phyloP scores from a whole-genome alignment of 2,329 filamentous ascomycete genomes.

The Sclerotinia subarctica region DNA sequence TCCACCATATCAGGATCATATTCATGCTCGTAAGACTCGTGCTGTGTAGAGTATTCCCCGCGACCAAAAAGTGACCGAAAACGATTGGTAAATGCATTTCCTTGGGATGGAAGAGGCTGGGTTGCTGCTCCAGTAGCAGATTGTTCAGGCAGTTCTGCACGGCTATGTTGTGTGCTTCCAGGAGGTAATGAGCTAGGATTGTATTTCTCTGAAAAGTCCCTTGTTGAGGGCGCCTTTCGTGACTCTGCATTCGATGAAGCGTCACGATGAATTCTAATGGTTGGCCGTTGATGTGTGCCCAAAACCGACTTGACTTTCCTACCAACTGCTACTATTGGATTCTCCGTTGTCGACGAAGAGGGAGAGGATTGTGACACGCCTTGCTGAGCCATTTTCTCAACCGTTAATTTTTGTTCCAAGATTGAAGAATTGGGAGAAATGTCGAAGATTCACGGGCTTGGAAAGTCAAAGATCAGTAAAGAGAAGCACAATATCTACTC shows the following conservation, averaged over 20 bases:
- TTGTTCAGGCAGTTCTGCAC: neutral
- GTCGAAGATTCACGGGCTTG: neutral
- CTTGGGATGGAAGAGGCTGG: conserved; percentile 14
- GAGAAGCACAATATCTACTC: too few relatives aligned
- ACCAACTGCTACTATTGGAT: conserved; percentile 30
- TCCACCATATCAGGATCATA: conserved; percentile 63
- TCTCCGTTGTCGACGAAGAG: conserved; percentile 26
- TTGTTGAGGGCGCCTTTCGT: conserved; percentile 9
- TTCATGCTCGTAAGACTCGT: conserved; percentile 40
- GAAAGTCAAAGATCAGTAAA: neutral
- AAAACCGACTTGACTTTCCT: conserved; percentile 32
- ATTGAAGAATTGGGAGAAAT: neutral
- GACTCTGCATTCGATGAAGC: conserved; percentile 21
- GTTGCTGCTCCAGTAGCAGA: neutral
- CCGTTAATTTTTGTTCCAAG: neutral
- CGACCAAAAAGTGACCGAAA: conserved; percentile 26
- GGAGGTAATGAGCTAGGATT: neutral
- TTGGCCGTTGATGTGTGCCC: conserved; percentile 28
- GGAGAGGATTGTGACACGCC: conserved; percentile 21
- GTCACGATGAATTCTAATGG: conserved; percentile 31
- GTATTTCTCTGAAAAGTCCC: conserved; percentile 20
- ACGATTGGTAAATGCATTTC: conserved; percentile 23
- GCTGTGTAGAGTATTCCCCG: conserved; percentile 14
- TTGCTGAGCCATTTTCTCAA: conserved; percentile 21
- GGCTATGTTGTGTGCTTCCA: neutral